These are phyloP conservation scores for Pichia thaimueangensis DNA, from an alignment of 805 yeast genomes.

Conservation along the genomic window DNA sequence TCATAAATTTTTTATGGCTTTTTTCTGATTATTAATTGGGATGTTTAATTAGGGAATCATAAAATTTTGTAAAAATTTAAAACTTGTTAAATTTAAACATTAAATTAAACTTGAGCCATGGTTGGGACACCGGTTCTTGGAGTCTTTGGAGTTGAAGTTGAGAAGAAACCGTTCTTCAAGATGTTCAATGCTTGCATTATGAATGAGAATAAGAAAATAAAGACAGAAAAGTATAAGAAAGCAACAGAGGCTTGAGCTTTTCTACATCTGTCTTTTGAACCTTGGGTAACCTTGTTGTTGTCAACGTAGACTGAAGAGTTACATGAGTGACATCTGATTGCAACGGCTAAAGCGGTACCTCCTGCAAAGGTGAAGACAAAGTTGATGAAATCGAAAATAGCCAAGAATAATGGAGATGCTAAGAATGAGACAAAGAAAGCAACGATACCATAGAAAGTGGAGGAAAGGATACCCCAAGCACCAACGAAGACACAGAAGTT, in stretches of 20 bases:
- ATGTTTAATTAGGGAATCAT: too few species aligned
- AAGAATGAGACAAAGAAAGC: constrained; percentile 74
- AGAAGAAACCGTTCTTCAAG: constrained; percentile 52
- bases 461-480: constrained; percentile 77
- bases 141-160: constrained; percentile 43
- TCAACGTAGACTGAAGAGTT: constrained; percentile 57
- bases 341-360: constrained; percentile 91
- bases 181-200: constrained; percentile 43
- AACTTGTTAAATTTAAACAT: too few species aligned
- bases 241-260: constrained; percentile 83
- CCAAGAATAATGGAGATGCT: constrained; percentile 81
- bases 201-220: constrained; percentile 61
- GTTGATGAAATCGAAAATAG: constrained; percentile 78
- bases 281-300: constrained; percentile 65
- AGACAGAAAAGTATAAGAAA: constrained; percentile 79
- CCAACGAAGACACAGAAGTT: constrained; percentile 85
- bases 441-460: constrained; percentile 68
- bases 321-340: constrained; percentile 83
- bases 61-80: too few species aligned
- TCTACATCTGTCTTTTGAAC: constrained; percentile 82
- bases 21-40: too few species aligned
- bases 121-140: constrained; percentile 85
- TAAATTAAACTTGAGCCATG: constrained; percentile 77
- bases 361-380: constrained; percentile 89
- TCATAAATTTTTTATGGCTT: too few species aligned